phyloP scores from a whole-genome alignment of 768 basidiomycete genomes.

The Pisolithus tinctorius region DNA sequence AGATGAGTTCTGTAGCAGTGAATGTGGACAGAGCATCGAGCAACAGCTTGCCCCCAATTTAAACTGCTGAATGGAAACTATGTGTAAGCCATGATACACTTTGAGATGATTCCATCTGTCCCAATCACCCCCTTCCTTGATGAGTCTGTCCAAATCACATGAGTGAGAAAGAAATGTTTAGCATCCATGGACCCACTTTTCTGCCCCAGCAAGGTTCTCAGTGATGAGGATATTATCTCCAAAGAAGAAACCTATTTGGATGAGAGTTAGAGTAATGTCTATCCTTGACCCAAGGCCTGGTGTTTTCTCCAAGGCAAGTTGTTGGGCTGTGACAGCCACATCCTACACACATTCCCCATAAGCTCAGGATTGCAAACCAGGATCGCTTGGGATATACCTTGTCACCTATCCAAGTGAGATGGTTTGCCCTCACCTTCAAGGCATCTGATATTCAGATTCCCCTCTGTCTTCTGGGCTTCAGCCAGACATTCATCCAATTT shows the following conservation, averaged over 20 bases:
- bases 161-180: slow-evolving; percentile 19
- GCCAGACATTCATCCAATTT: slow-evolving; percentile 70
- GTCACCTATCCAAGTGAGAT: slow-evolving; percentile 63
- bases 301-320: slow-evolving; percentile 82
- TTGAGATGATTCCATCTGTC: slow-evolving; percentile 59
- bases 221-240: slow-evolving; percentile 67
- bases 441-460: slow-evolving; percentile 88
- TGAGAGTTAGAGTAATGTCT: slow-evolving; percentile 84
- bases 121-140: slow-evolving; percentile 97
- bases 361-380: slow-evolving; percentile 13
- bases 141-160: slow-evolving; percentile 44
- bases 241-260: slow-evolving; percentile 88
- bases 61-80: slow-evolving; percentile 75
- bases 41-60: slow-evolving; percentile 75
- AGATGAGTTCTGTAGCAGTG: slow-evolving; percentile 83
- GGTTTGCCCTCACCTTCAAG: slow-evolving; percentile 76
- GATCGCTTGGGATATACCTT: slow-evolving; percentile 33
- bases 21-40: slow-evolving; percentile 92
- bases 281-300: slow-evolving; percentile 90
- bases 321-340: slow-evolving; percentile 71
- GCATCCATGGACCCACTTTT: slow-evolving; percentile 40
- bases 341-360: slow-evolving; percentile 46
- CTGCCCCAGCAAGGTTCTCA: slow-evolving; percentile 68
- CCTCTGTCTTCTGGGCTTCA: slow-evolving; percentile 86
- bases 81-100: slow-evolving; percentile 59